Percentiles rank a stretch among this genome's conserved stretches.
Conservation (phyloP, 371 early-diverging fungal genomes). For the Syncephalastrum monosporum region DNA sequence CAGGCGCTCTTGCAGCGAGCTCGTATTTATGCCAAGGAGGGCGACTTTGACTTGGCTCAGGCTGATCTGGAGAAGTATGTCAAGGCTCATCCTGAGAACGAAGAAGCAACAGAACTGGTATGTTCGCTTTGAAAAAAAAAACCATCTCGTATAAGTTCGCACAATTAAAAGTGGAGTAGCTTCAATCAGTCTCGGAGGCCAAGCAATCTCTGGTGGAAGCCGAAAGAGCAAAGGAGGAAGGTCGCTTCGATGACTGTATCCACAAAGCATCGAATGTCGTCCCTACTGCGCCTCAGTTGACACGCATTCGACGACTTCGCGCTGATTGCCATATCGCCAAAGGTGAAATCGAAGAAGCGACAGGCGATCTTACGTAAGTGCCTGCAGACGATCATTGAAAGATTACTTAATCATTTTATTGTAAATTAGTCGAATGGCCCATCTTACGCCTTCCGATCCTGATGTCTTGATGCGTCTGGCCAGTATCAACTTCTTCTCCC, state of each 20-base stretch:
- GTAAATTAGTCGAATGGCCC: constrained; percentile 59
- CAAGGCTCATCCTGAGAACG: constrained; percentile 34
- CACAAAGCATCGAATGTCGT: constrained; percentile 58
- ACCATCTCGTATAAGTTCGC: not conserved
- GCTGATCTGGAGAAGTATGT: constrained; percentile 48
- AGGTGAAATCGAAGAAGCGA: constrained; percentile 81
- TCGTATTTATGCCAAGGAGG: constrained; percentile 69
- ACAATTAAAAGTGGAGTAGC: constrained; percentile 18
- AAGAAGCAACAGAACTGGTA: constrained; percentile 40
- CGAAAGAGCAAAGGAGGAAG: constrained; percentile 37
- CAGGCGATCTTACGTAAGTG: constrained; percentile 75
- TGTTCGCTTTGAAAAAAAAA: not conserved
- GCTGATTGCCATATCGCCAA: constrained; percentile 74
- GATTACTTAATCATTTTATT: not conserved
- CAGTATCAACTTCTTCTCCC: constrained; percentile 69
- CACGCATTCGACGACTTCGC: constrained; percentile 59
- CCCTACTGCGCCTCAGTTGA: constrained; percentile 54
- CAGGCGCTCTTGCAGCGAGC: constrained; percentile 83
- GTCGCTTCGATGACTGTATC: constrained; percentile 64
- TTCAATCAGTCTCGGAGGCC: constrained; percentile 46
- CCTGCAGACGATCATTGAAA: not conserved
- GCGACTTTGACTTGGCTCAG: constrained; percentile 63
- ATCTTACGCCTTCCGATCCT: constrained; percentile 67
- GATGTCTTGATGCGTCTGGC: constrained; percentile 64
- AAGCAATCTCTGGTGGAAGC: constrained; percentile 36